Percentiles rank a stretch among this genome's conserved stretches.
These are phyloP conservation scores for Bryoerythrophyllum caledonicum DNA, from an alignment of 225 moss, liverwort and hornwort genomes.

Conservation along the genomic window DNA sequence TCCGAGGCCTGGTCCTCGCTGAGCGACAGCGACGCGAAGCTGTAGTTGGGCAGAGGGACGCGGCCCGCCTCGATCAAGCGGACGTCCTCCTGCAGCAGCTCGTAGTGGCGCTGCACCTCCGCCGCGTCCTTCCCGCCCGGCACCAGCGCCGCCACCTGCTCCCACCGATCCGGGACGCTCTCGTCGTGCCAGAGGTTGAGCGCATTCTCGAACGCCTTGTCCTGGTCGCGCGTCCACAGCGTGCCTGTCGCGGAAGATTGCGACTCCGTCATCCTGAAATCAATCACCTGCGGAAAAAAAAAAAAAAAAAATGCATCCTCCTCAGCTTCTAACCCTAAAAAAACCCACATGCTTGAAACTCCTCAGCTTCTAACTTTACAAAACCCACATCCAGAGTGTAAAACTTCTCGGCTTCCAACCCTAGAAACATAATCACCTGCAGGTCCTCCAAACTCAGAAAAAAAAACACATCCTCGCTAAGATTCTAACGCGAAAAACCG, in stretches of 20 bases:
- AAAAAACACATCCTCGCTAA: too few relatives aligned
- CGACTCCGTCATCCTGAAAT: constrained; percentile 38
- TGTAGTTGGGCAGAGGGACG: constrained; percentile 75
- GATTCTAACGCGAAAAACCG: too few relatives aligned
- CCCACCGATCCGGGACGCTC: constrained; percentile 60
- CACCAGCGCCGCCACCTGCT: constrained; percentile 73
- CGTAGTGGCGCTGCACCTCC: constrained; percentile 76
- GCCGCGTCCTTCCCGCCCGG: constrained; percentile 62
- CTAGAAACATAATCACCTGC: too few relatives aligned
- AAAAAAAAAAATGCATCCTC: neutral
- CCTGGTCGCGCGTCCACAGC: constrained; percentile 67
- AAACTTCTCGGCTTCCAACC: too few relatives aligned
- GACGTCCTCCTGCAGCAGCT: constrained; percentile 72
- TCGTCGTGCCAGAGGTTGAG: constrained; percentile 52
- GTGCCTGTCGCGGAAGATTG: constrained; percentile 45
- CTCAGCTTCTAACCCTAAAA: neutral
- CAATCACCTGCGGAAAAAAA: neutral
- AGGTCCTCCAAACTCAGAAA: too few relatives aligned
- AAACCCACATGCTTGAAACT: too few relatives aligned
- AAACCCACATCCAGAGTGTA: neutral
- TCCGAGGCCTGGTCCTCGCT: constrained; percentile 65
- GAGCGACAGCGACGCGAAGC: constrained; percentile 51
- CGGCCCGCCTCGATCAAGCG: constrained; percentile 74
- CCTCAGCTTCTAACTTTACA: too few relatives aligned
- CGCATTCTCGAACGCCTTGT: constrained; percentile 84